Evolutionary conservation across 1,284 basidiomycete genomes (phyloP).

Genomic region (Anthracocystis walkeri): DNA sequence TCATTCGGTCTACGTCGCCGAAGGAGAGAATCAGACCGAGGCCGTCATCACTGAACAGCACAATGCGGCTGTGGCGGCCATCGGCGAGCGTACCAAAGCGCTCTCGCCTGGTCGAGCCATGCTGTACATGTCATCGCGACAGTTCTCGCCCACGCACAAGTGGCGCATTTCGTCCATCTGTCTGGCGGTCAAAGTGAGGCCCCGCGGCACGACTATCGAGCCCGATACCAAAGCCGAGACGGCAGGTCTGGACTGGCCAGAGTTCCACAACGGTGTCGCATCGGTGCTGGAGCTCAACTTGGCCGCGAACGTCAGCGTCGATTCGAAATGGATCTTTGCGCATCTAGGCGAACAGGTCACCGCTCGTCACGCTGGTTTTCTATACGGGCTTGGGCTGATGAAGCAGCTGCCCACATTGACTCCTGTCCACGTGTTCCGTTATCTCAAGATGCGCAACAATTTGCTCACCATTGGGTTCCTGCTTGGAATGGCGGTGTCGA

Average conservation of each 20-base stretch:
- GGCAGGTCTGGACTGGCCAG: constrained; percentile 80
- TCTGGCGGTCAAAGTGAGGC: constrained; percentile 54
- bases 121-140: constrained; percentile 59
- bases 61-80: constrained; percentile 32
- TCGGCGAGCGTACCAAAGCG: constrained; percentile 63
- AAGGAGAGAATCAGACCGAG: constrained; percentile 50
- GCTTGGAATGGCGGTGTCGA: constrained; percentile 89
- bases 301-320: constrained; percentile 75
- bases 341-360: constrained; percentile 71
- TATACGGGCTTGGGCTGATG: constrained; percentile 89
- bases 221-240: constrained; percentile 47
- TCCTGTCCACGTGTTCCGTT: constrained; percentile 84
- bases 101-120: constrained; percentile 61
- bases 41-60: constrained; percentile 47
- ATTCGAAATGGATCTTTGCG: constrained; percentile 67
- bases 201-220: constrained; percentile 45
- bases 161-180: constrained; percentile 60
- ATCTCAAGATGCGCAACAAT: constrained; percentile 94
- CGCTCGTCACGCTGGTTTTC: constrained; percentile 95
- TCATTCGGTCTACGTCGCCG: constrained; percentile 48
- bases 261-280: constrained; percentile 97
- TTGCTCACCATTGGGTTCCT: constrained; percentile 92
- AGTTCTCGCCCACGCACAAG: constrained; percentile 53
- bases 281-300: constrained; percentile 80
- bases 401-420: constrained; percentile 89